A percentile compares a stretch with the other conserved stretches of the same genome.
phyloP scores from a whole-genome alignment of 2,329 filamentous ascomycete species.

The Epichloe sylvatica region DNA sequence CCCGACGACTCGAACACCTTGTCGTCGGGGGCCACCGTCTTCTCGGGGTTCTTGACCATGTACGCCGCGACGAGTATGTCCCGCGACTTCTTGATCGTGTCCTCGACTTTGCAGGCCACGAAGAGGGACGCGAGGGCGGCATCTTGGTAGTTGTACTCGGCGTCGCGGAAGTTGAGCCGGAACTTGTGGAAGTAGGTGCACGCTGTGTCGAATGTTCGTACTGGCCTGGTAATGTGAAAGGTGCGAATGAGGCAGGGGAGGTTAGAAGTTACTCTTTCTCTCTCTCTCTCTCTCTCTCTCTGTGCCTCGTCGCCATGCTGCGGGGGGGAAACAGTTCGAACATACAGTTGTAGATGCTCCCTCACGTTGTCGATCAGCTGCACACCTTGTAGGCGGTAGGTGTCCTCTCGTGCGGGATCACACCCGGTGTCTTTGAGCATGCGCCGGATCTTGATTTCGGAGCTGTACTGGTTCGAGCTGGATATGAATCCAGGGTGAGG shows the following conservation, averaged over 20 bases:
- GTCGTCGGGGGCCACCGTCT: conserved; percentile 63
- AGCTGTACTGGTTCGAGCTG: conserved; percentile 55
- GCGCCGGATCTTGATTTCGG: conserved; percentile 65
- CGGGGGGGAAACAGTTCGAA: not conserved
- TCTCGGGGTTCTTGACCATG: conserved; percentile 61
- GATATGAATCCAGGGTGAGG: conserved; percentile 35
- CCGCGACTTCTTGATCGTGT: conserved; percentile 90
- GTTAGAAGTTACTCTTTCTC: not conserved
- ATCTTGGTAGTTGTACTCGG: conserved; percentile 75
- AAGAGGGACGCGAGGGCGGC: conserved; percentile 80
- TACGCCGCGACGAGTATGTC: conserved; percentile 86
- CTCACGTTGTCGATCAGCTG: conserved; percentile 80
- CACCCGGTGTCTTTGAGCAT: conserved; percentile 55
- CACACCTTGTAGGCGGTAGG: conserved; percentile 69
- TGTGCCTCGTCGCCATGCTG: no score
- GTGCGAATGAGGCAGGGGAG: not conserved
- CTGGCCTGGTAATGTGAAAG: conserved; percentile 41
- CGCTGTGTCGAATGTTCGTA: conserved; percentile 84
- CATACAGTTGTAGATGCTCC: conserved; percentile 63
- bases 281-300: not conserved
- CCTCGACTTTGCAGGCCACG: conserved; percentile 92
- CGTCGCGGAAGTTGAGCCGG: conserved; percentile 69
- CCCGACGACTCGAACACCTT: conserved; percentile 71
- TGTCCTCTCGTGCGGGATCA: conserved; percentile 67
- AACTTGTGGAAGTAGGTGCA: conserved; percentile 92